Evolutionary conservation across 2,329 filamentous ascomycete genomes (phyloP).

Genomic region (Cytospora mali): DNA sequence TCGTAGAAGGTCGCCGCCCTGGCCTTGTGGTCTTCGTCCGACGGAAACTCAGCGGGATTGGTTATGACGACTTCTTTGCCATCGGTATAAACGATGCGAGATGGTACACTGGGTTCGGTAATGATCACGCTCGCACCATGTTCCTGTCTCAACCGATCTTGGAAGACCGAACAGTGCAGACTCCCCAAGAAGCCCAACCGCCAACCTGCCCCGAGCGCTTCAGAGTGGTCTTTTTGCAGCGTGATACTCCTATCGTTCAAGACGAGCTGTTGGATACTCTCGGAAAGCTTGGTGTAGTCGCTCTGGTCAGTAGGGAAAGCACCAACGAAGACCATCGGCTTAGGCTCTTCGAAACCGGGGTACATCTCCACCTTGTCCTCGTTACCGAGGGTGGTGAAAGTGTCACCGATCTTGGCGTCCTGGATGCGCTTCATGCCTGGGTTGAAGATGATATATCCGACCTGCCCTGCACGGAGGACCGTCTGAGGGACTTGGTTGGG

Average conservation of each 20-base stretch:
- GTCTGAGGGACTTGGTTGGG: constrained; percentile 82
- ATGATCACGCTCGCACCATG: constrained; percentile 95
- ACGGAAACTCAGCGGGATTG: constrained; percentile 87
- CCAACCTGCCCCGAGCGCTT: constrained; percentile 92
- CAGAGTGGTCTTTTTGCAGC: constrained; percentile 89
- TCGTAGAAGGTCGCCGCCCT: constrained; percentile 52
- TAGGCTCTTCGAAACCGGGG: constrained; percentile 94
- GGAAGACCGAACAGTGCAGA: constrained; percentile 97
- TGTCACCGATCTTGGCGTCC: constrained; percentile 95
- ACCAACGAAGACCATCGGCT: constrained; percentile 98
- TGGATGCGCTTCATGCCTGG: constrained; percentile 97
- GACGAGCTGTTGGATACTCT: constrained; percentile 91
- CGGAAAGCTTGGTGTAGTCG: constrained; percentile 83
- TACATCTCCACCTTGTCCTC: constrained; percentile 78
- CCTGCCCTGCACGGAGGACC: constrained; percentile 83
- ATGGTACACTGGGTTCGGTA: constrained; percentile 92
- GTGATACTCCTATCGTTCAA: constrained; percentile 96
- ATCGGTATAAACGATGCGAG: constrained; percentile 78
- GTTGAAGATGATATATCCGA: constrained; percentile 96
- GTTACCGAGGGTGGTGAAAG: constrained; percentile 79
- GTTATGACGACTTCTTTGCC: constrained; percentile 79
- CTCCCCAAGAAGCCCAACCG: constrained; percentile 94
- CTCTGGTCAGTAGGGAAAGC: constrained; percentile 92
- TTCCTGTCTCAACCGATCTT: constrained; percentile 91
- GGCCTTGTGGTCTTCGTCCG: constrained; percentile 54